Conservation (phyloP, 192 early-diverging fungal genomes). For the Podila epigama region DNA sequence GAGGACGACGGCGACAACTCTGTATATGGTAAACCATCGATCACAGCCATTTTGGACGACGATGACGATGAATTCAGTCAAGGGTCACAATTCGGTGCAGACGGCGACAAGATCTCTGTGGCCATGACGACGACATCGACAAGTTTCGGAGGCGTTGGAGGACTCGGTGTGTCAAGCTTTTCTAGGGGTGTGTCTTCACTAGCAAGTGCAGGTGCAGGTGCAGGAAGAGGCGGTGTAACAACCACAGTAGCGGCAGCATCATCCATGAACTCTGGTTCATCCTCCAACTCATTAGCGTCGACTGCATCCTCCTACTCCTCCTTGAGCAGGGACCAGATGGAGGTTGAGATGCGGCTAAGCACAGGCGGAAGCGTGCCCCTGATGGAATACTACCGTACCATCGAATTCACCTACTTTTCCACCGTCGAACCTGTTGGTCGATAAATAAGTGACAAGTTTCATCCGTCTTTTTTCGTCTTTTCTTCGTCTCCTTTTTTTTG, state of each 20-base stretch:
- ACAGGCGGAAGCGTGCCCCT: constrained; percentile 40
- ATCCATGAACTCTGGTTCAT: neutral
- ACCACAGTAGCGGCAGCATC: neutral
- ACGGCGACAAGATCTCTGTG: constrained; percentile 10
- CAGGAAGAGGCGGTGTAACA: neutral
- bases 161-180: neutral
- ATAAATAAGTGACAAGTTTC: neutral
- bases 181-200: neutral
- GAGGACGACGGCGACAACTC: constrained; percentile 9
- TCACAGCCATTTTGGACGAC: constrained; percentile 19
- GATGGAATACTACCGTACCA: constrained; percentile 43
- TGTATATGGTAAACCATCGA: constrained; percentile 3
- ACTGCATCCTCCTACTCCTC: neutral
- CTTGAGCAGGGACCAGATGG: constrained; percentile 22
- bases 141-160: neutral
- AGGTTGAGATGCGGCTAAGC: constrained; percentile 39
- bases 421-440: constrained; percentile 45
- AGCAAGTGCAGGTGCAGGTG: too few species aligned
- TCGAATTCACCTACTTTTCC: constrained; percentile 38
- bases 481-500: neutral
- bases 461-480: too few species aligned
- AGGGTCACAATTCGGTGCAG: neutral
- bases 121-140: neutral
- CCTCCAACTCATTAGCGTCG: constrained; percentile 1
- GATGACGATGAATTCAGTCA: constrained; percentile 14